Evolutionary conservation across 805 yeast species (phyloP).

Genomic region (Candida railenensis): DNA sequence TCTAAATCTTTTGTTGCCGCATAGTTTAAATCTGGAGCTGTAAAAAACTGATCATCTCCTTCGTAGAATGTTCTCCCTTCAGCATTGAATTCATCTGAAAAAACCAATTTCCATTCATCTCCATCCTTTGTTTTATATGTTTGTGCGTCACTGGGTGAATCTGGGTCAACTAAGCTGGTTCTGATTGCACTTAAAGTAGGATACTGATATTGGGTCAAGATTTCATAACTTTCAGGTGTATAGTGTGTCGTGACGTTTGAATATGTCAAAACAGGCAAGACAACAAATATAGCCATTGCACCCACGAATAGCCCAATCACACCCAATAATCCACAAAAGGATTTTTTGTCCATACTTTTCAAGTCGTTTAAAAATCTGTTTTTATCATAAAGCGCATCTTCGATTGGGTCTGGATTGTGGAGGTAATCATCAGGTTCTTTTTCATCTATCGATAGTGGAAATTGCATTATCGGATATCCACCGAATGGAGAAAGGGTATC

Average conservation of each 20-base stretch:
- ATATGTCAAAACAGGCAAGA: conserved; percentile 81
- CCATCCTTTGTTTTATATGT: conserved; percentile 21
- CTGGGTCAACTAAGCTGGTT: conserved; percentile 38
- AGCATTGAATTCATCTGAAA: conserved; percentile 43
- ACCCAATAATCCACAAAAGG: conserved; percentile 61
- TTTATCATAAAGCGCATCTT: conserved; percentile 81
- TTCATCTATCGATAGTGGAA: conserved; percentile 88
- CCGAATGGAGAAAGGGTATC: conserved; percentile 70
- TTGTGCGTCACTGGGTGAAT: conserved; percentile 33
- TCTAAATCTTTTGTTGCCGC: conserved; percentile 44
- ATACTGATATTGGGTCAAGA: conserved; percentile 45
- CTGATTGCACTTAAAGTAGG: conserved; percentile 37
- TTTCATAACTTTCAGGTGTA: conserved; percentile 34
- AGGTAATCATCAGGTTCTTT: conserved; percentile 93
- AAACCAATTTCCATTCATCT: conserved; percentile 35
- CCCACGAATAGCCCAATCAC: conserved; percentile 58
- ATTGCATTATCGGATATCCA: conserved; percentile 92
- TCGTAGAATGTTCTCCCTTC: conserved; percentile 44
- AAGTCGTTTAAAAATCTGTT: conserved; percentile 64
- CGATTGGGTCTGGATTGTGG: conserved; percentile 94
- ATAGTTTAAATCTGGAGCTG: conserved; percentile 40
- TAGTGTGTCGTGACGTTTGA: conserved; percentile 54
- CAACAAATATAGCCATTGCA: conserved; percentile 62
- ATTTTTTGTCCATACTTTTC: conserved; percentile 62
- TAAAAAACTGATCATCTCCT: conserved; percentile 45